phyloP scores from a whole-genome alignment of 306 rosid species.

The Malus fusca region DNA sequence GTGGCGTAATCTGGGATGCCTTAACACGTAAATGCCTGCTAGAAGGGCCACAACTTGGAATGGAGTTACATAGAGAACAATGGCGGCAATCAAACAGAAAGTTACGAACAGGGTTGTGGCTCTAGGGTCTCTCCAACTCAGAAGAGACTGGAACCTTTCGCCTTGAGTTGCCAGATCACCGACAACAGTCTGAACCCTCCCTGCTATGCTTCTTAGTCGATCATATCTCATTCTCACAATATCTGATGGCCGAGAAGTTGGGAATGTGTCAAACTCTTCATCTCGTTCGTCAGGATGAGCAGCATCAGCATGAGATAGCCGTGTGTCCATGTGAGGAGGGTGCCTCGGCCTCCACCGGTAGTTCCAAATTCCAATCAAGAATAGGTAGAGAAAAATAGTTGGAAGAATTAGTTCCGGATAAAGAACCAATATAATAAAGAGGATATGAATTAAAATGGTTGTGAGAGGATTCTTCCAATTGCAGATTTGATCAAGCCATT shows the following conservation, averaged over 20 bases:
- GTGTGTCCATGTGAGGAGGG: slow-evolving; percentile 89
- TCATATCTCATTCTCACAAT: slow-evolving; percentile 75
- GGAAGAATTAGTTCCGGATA: slow-evolving; percentile 83
- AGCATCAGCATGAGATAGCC: slow-evolving; percentile 76
- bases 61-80: slow-evolving; percentile 75
- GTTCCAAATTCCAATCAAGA: slow-evolving; percentile 90
- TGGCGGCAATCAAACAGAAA: slow-evolving; percentile 62
- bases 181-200: slow-evolving; percentile 78
- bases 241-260: slow-evolving; percentile 55
- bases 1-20: slow-evolving; percentile 79
- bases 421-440: slow-evolving; percentile 66
- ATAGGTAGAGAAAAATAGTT: slow-evolving; percentile 73
- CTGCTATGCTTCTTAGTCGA: slow-evolving; percentile 70
- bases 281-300: slow-evolving; percentile 77
- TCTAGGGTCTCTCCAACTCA: slow-evolving; percentile 95
- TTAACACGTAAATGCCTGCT: slow-evolving; percentile 44
- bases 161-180: slow-evolving; percentile 93
- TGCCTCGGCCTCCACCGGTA: slow-evolving; percentile 68
- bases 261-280: slow-evolving; percentile 81
- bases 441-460: slow-evolving; percentile 69
- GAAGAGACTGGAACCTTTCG: slow-evolving; percentile 66
- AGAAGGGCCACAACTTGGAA: slow-evolving; percentile 67
- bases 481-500: slow-evolving; percentile 88
- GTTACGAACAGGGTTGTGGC: slow-evolving; percentile 60
- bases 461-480: slow-evolving; percentile 85